phyloP scores from a whole-genome alignment of 495 filamentous ascomycete species.

The Penicillium taxi region DNA sequence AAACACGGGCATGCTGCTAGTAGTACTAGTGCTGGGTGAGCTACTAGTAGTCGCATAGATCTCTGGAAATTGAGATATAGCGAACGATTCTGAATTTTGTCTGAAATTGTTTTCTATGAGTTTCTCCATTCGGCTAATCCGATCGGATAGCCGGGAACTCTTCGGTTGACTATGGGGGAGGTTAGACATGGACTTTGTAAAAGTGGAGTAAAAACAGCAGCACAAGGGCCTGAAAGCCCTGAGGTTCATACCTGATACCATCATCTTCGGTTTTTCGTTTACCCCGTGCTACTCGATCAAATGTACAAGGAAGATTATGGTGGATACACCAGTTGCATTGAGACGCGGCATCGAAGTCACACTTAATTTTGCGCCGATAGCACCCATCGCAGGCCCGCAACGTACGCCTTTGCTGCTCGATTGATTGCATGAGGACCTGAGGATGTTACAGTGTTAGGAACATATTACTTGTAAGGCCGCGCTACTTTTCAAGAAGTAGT shows the following conservation, averaged over 20 bases:
- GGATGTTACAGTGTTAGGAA: background rate
- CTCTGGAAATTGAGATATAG: conserved; percentile 6
- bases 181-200: too few relatives aligned
- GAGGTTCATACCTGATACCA: conserved; percentile 16
- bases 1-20: conserved; percentile 10
- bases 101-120: conserved; percentile 27
- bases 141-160: conserved; percentile 26
- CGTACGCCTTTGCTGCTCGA: conserved; percentile 22
- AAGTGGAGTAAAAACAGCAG: too few relatives aligned
- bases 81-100: conserved; percentile 3
- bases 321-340: conserved; percentile 49
- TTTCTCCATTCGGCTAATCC: conserved; percentile 36
- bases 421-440: conserved; percentile 9
- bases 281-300: conserved; percentile 30
- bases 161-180: conserved; percentile 19
- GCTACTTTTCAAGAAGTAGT: too few relatives aligned
- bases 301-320: conserved; percentile 43
- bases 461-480: conserved; percentile 5
- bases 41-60: conserved; percentile 10
- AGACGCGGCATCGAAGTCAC: conserved; percentile 34
- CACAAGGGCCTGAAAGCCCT: too few relatives aligned
- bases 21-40: conserved; percentile 10
- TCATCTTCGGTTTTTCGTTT: conserved; percentile 25
- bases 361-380: conserved; percentile 43
- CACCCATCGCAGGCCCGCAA: conserved; percentile 45